Evolutionary conservation across 176 grass and related monocot genomes (phyloP).

Genomic region (Carex myosuroides): DNA sequence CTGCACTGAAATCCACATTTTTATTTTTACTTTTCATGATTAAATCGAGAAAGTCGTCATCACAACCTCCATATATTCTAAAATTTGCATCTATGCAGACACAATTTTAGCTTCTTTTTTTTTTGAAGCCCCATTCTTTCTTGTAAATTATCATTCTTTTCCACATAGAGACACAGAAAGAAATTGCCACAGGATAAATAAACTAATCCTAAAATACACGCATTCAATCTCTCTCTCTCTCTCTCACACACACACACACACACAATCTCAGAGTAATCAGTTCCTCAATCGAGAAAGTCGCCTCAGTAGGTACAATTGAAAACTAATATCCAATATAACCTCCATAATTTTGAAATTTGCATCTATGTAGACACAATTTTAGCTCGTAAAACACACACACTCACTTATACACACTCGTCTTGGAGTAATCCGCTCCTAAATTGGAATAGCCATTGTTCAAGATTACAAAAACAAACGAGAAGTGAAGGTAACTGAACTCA

Average conservation of each 20-base stretch:
- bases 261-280: not conserved
- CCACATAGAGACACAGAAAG: not conserved
- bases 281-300: not conserved
- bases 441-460: not conserved
- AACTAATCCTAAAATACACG: not conserved
- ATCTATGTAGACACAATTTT: too few species aligned
- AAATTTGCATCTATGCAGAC: too few species aligned
- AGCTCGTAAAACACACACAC: not conserved
- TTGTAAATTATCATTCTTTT: not conserved
- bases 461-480: not conserved
- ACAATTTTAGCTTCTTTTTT: too few species aligned
- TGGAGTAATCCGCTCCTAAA: not conserved
- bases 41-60: not conserved
- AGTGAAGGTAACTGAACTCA: not conserved
- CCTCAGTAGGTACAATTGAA: not conserved
- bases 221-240: not conserved
- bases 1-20: slow-evolving; percentile 29
- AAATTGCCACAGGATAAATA: not conserved
- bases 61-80: not conserved
- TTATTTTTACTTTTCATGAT: not conserved
- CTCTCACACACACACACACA: too few species aligned
- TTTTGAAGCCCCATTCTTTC: not conserved
- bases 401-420: not conserved
- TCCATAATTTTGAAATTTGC: not conserved
- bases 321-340: not conserved